These are phyloP conservation scores for Colletotrichum higginsianum DNA, from an alignment of 2,329 filamentous ascomycete species.

Conservation along the genomic window DNA sequence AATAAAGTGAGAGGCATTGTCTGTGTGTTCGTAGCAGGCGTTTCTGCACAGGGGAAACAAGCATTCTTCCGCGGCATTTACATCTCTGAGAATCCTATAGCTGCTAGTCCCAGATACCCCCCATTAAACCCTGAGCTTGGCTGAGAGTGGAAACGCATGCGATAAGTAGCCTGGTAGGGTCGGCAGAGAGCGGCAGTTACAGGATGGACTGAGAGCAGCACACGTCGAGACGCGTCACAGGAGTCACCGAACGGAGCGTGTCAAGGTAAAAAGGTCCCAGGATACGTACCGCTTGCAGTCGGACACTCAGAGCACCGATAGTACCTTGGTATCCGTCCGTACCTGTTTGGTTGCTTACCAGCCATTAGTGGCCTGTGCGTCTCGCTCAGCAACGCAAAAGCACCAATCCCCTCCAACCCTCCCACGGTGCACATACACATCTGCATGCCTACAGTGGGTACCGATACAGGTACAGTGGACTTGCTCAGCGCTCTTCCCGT, in stretches of 20 bases:
- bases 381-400: conserved; percentile 29
- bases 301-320: no score
- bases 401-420: conserved; percentile 10
- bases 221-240: conserved; percentile 30
- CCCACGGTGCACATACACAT: not conserved
- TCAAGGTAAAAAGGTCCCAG: not conserved
- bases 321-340: no score
- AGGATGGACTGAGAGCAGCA: not conserved
- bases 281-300: no score
- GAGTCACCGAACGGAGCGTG: not conserved
- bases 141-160: not conserved
- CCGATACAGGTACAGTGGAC: no score
- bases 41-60: no score
- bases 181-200: not conserved
- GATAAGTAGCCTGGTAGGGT: conserved; percentile 4
- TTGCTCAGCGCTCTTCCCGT: no score
- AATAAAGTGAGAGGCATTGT: not conserved
- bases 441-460: not conserved
- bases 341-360: not conserved
- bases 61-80: no score
- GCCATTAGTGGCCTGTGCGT: conserved; percentile 4
- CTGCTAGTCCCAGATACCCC: no score
- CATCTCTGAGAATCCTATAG: no score
- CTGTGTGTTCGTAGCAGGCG: no score
- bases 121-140: no score